phyloP scores from a whole-genome alignment of 345 rosid species.

The Populus nigra region DNA sequence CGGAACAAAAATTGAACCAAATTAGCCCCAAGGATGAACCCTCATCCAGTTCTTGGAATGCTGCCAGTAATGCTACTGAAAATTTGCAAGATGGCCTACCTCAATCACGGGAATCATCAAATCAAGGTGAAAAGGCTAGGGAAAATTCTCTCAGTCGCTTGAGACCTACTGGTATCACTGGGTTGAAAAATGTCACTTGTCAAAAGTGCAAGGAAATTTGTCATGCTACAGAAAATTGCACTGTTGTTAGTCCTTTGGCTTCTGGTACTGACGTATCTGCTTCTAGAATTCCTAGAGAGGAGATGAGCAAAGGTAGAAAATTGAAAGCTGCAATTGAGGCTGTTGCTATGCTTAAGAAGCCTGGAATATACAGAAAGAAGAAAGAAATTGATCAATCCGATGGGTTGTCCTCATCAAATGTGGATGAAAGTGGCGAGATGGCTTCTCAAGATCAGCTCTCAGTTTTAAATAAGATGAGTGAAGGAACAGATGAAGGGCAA shows the following conservation, averaged over 20 bases:
- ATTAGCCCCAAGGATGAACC: constrained; percentile 59
- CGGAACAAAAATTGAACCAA: constrained; percentile 49
- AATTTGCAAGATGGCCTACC: constrained; percentile 50
- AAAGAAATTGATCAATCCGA: constrained; percentile 50
- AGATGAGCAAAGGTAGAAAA: constrained; percentile 49
- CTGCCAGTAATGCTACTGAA: constrained; percentile 43
- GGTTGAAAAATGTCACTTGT: constrained; percentile 46
- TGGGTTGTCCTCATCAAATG: constrained; percentile 36
- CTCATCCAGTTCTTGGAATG: constrained; percentile 49
- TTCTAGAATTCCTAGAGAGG: constrained; percentile 49
- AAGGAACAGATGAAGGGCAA: constrained; percentile 48
- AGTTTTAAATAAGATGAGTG: constrained; percentile 40
- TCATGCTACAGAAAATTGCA: constrained; percentile 58
- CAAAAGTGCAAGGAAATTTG: constrained; percentile 56
- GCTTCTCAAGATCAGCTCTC: constrained; percentile 45
- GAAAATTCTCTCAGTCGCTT: constrained; percentile 45
- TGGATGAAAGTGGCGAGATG: constrained; percentile 41
- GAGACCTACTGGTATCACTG: constrained; percentile 38
- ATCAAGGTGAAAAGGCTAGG: constrained; percentile 55
- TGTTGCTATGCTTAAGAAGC: constrained; percentile 71
- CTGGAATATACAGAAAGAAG: constrained; percentile 61
- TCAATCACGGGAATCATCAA: constrained; percentile 51
- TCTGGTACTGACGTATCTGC: constrained; percentile 48
- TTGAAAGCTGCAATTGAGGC: constrained; percentile 82
- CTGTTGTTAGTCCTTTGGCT: constrained; percentile 35